Evolutionary conservation across 2,329 filamentous ascomycete species (phyloP), one percentile per base, ranked within the genome.

Genomic region (Orbilia blumenaviensis): DNA sequence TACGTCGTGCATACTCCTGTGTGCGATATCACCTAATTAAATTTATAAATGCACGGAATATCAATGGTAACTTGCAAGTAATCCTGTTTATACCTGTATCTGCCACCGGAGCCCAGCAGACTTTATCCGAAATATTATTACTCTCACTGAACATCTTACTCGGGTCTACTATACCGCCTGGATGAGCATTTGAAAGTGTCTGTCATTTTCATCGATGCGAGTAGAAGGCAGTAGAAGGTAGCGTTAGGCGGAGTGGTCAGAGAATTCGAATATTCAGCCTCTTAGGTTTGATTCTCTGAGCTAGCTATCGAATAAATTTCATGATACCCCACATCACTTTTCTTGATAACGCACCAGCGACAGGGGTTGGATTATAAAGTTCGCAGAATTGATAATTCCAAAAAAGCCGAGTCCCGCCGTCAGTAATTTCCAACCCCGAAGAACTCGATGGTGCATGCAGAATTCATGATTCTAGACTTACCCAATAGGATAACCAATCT

Each of bases 361-460:
- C 29, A 56, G 27, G 12, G 27, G 58, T 18, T 12, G 42, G 42
- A 27, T 48, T 16, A 25, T 25, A 48, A 38, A 50, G 44, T 25
- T 36, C 27, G 6, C 5, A 52, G 21, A 42, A 16, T n/a, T 54
- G 44, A 66, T 52, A 54, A 29, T 54, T 42, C 25, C 6, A 9
- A 52, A 64, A 42, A 56, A 36, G 32, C 32, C 18, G 61, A 66
- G 48, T 54, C 38, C 25, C 58, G 58, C 58, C 36, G 16, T n/a
- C 38, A 23, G n/a, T n/a, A n/a, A n/a, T 34, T 36, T 29, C 60
- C 6, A 36, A 23, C 42, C 25, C 10, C 27, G 32, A 7, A 25
- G 36, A 63, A 18, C 25, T 46, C 18, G 27, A 48, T 2, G 23
- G 16, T 34, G 10, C n/a, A 32, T 16, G 29, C n/a, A 63, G 9